Conservation (phyloP, 208 protist species). For the Trypanosoma scelopori region DNA sequence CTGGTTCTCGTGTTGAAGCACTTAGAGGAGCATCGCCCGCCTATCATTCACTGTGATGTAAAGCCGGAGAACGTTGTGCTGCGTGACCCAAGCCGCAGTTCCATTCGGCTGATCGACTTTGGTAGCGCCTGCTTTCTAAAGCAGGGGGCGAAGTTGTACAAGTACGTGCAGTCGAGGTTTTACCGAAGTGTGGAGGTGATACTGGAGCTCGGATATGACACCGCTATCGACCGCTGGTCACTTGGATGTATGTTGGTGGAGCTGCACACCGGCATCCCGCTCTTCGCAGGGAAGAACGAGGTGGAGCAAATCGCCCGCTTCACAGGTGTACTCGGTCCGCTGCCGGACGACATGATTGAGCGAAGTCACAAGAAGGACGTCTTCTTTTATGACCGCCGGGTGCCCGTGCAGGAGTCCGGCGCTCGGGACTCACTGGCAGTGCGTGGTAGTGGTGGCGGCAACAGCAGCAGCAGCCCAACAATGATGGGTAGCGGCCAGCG, state of each 20-base stretch:
- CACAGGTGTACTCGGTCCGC: conserved; percentile 66
- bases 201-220: conserved; percentile 94
- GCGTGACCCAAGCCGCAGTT: conserved; percentile 79
- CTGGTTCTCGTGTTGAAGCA: conserved; percentile 92
- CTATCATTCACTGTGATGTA: conserved; percentile 98
- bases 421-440: background rate
- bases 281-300: conserved; percentile 96
- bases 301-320: conserved; percentile 95
- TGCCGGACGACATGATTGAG: conserved; percentile 80
- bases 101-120: conserved; percentile 98
- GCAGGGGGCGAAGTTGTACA: conserved; percentile 32
- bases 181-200: conserved; percentile 98
- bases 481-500: background rate
- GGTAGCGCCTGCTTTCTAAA: conserved; percentile 94
- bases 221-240: conserved; percentile 98
- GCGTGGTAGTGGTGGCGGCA: no score
- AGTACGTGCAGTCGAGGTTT: conserved; percentile 97
- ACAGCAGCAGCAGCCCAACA: background rate
- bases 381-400: conserved; percentile 25
- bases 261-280: conserved; percentile 96
- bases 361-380: conserved; percentile 53
- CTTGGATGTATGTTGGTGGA: conserved; percentile 98
- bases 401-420: background rate
- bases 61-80: conserved; percentile 97
- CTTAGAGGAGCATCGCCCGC: conserved; percentile 83